These are phyloP conservation scores for Ganoderma multipileum DNA, from an alignment of 1,284 basidiomycete species.

Conservation along the genomic window DNA sequence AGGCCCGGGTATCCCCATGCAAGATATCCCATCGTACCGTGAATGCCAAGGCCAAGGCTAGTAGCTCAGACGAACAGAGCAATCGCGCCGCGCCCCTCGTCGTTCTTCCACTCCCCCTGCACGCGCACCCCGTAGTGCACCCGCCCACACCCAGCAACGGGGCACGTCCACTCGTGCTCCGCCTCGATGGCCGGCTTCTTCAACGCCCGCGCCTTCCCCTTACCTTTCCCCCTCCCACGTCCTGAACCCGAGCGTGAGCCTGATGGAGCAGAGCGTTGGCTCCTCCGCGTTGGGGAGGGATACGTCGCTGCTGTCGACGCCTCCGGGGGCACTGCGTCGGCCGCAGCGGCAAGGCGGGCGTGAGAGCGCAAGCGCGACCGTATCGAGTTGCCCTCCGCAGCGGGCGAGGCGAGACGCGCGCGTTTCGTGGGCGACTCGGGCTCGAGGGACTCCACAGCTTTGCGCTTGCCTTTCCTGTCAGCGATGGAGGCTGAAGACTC, in stretches of 20 bases:
- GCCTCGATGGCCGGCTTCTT: conserved; percentile 46
- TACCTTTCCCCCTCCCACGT: conserved; percentile 45
- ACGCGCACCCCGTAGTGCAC: conserved; percentile 63
- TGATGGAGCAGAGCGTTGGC: neutral
- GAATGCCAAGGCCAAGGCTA: too few relatives aligned
- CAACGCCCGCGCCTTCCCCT: conserved; percentile 42
- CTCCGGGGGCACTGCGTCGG: neutral
- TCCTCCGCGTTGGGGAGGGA: neutral
- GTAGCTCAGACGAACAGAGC: conserved; percentile 50
- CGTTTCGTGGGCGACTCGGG: conserved; percentile 21
- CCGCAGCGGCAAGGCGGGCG: conserved; percentile 12
- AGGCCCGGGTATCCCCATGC: neutral
- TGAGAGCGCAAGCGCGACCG: conserved; percentile 31
- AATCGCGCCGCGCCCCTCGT: conserved; percentile 51
- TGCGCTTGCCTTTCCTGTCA: conserved; percentile 32
- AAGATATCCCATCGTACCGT: neutral
- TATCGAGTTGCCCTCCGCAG: conserved; percentile 21
- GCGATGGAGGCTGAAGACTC: neutral
- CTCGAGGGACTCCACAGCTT: conserved; percentile 28
- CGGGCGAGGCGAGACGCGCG: conserved; percentile 8
- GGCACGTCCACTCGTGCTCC: conserved; percentile 66
- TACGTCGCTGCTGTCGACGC: neutral
- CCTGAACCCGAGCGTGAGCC: neutral
- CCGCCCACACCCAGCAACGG: conserved; percentile 60
- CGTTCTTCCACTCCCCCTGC: conserved; percentile 58